These are phyloP conservation scores for Pestalotiopsis sp. DNA, from an alignment of 2,329 filamentous ascomycete genomes.

Conservation along the genomic window DNA sequence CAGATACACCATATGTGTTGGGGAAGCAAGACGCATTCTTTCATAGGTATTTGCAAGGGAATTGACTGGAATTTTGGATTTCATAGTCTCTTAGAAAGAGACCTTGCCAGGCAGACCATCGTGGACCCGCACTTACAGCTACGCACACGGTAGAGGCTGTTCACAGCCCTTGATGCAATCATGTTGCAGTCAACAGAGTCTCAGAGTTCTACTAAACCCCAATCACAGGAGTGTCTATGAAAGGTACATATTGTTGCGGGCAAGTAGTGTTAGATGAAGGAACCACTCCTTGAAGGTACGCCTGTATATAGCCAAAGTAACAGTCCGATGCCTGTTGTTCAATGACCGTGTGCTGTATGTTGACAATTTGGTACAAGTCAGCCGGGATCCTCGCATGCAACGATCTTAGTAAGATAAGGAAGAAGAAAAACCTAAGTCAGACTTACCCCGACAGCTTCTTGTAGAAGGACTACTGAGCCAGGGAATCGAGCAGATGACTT, in stretches of 20 bases:
- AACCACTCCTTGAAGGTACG: slow-evolving; percentile 36
- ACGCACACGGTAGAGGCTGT: too few relatives aligned
- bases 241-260: slow-evolving; percentile 31
- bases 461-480: slow-evolving; percentile 31
- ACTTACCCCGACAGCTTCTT: slow-evolving; percentile 38
- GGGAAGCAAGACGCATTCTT: slow-evolving; percentile 2
- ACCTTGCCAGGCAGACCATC: too few relatives aligned
- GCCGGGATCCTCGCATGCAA: slow-evolving; percentile 17
- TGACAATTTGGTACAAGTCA: slow-evolving; percentile 17
- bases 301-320: slow-evolving; percentile 39
- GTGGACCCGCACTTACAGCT: too few relatives aligned
- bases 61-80: neutral
- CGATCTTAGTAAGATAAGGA: neutral
- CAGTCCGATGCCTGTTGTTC: slow-evolving; percentile 34
- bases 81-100: too few relatives aligned
- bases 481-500: slow-evolving; percentile 32
- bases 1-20: neutral
- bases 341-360: slow-evolving; percentile 31
- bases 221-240: slow-evolving; percentile 20
- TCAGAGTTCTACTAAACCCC: neutral
- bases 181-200: neutral
- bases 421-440: neutral
- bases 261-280: slow-evolving; percentile 35
- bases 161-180: neutral
- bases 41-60: neutral